phyloP scores from a whole-genome alignment of 1,139 yeast species.

The Sporopachydermia cereana region DNA sequence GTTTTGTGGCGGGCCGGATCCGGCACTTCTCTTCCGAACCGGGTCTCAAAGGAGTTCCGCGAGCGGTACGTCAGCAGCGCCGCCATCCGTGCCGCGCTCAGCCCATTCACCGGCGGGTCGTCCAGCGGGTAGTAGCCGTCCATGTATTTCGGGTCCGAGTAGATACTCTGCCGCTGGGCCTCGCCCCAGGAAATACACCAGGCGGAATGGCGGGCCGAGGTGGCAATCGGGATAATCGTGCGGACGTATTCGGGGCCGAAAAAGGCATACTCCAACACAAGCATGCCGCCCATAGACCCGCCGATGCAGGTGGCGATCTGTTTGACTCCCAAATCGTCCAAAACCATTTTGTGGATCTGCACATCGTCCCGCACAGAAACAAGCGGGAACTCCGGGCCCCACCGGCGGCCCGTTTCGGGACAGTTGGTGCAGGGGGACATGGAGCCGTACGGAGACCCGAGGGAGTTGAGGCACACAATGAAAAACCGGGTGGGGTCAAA shows the following conservation, averaged over 20 bases:
- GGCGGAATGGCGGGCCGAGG: conserved; percentile 90
- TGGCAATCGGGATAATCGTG: conserved; percentile 74
- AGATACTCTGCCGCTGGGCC: conserved; percentile 91
- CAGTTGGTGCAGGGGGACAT: conserved; percentile 82
- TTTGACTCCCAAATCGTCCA: conserved; percentile 61
- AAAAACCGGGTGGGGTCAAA: conserved; percentile 85
- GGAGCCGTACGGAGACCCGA: conserved; percentile 95
- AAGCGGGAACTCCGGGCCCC: conserved; percentile 92
- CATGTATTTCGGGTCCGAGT: conserved; percentile 81
- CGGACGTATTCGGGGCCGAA: conserved; percentile 63
- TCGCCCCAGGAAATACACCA: conserved; percentile 99
- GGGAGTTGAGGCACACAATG: conserved; percentile 74
- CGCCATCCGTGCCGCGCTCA: conserved; percentile 96
- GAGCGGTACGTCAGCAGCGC: conserved; percentile 89
- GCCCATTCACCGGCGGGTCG: conserved; percentile 77
- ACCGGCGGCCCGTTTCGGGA: conserved; percentile 51
- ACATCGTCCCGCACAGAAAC: conserved; percentile 90
- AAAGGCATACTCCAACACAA: conserved; percentile 76
- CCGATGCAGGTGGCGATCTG: conserved; percentile 81
- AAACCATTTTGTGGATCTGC: conserved; percentile 59
- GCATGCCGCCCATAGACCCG: conserved; percentile 99
- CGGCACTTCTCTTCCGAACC: conserved; percentile 77
- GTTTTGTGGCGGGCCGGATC: conserved; percentile 29
- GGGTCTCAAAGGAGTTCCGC: conserved; percentile 78
- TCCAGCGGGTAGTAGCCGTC: conserved; percentile 75